Conservation (phyloP, 2,329 filamentous ascomycete genomes). For the Chaetomiaceae sp. region DNA sequence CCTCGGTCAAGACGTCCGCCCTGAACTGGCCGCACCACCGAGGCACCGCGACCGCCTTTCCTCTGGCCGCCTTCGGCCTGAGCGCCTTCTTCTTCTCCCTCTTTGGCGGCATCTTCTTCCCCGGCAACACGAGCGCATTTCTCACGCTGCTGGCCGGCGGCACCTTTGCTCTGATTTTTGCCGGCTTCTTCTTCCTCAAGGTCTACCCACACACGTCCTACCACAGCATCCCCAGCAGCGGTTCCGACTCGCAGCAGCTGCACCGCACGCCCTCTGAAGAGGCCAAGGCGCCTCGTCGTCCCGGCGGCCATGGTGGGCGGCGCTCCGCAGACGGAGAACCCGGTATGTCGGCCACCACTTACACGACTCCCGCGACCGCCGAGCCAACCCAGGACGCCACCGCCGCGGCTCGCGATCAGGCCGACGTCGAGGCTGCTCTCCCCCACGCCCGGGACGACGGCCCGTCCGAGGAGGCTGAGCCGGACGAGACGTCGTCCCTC, state of each 20-base stretch:
- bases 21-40: constrained; percentile 88
- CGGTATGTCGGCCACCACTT: constrained; percentile 57
- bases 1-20: constrained; percentile 78
- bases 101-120: constrained; percentile 70
- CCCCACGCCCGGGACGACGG: constrained; percentile 23
- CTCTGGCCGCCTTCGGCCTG: constrained; percentile 85
- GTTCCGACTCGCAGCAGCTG: constrained; percentile 36
- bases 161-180: constrained; percentile 68
- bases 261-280: constrained; percentile 41
- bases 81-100: constrained; percentile 95
- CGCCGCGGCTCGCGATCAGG: constrained; percentile 6
- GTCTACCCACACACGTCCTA: constrained; percentile 62
- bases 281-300: constrained; percentile 33
- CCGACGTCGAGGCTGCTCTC: constrained; percentile 27
- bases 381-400: constrained; percentile 18
- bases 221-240: constrained; percentile 44
- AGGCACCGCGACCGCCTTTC: constrained; percentile 91
- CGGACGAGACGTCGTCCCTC: constrained; percentile 76
- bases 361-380: constrained; percentile 27
- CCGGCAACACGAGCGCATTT: constrained; percentile 76
- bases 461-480: constrained; percentile 30
- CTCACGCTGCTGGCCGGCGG: constrained; percentile 75
- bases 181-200: constrained; percentile 79
- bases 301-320: constrained; percentile 37
- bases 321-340: constrained; percentile 47